Base-by-base conservation (phyloP, 345 rosid genomes). In the Microthlaspi erraticum region DNA sequence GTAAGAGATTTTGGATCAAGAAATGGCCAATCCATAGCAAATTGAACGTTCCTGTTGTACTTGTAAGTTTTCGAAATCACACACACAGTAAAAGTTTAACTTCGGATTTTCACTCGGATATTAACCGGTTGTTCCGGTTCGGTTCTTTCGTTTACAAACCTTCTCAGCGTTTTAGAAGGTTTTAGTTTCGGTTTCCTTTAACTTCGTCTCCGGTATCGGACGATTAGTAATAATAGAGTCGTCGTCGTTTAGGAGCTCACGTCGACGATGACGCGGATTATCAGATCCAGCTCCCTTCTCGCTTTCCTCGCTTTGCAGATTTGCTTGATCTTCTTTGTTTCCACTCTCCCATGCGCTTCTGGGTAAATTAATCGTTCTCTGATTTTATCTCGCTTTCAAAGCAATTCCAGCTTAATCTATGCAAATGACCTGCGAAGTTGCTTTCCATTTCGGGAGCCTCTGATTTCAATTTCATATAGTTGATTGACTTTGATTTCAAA, bases 261-360 rank as follows among this genome's bases (percentile, higher is more conserved):
- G 23, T 44, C 8, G 52, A 39, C 43, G 20, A 84, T 83, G 86
- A 80, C 78, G 12, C 66, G 68, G 58, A 71, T 72, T 52, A 46
- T 61, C 32, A 75, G 87, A 80, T 75, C 79, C 65, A 68, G 45
- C 53, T 64, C 73, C 31, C 45, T 64, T 38, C 9, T 80, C 48
- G 60, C 74, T 8, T 6, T 78, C 8, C 65, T 85, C 45, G 29
- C 63, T 36, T 13, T 62, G 2, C 82, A 75, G 39, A 51, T 71
- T 31, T 50, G 44, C 54, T 18, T 80, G 4, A 74, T 66, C 76
- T 61, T 82, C n/a, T 71, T 71, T 17, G 26, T 72, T 14, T 72
- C 81, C 29, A 70, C 80, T 14, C 68, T 78, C 18, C 76, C 88
- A 33, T 65, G 26, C 72, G 67, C 88, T 9, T 57, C 77, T 8